A percentile compares a stretch with the other conserved stretches of the same genome.
Evolutionary conservation across 495 filamentous ascomycete genomes (phyloP).

Genomic region (Aspergillus indologenus): DNA sequence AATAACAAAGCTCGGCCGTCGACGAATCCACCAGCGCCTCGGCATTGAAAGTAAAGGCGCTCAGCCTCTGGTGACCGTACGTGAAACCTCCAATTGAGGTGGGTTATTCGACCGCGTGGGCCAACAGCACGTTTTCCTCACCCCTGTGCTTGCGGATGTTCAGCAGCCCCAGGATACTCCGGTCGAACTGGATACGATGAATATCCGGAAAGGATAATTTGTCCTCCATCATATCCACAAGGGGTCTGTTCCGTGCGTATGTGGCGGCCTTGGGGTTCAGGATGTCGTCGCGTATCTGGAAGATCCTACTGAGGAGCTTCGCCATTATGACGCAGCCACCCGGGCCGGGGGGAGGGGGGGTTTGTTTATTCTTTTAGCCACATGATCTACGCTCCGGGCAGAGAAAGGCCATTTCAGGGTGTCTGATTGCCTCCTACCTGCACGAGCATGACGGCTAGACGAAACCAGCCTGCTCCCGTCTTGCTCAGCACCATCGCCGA

Average conservation of each 20-base stretch:
- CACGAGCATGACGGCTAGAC: constrained; percentile 82
- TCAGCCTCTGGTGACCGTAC: too few species aligned
- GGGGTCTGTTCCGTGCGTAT: constrained; percentile 78
- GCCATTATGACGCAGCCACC: constrained; percentile 70
- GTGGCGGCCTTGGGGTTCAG: constrained; percentile 62
- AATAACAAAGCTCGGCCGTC: too few species aligned
- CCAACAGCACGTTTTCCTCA: too few species aligned
- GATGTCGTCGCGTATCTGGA: constrained; percentile 90
- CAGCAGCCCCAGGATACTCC: too few species aligned
- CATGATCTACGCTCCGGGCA: not conserved
- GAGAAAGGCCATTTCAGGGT: not conserved
- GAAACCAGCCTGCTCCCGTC: constrained; percentile 85
- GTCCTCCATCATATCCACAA: constrained; percentile 88
- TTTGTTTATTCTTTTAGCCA: constrained; percentile 47
- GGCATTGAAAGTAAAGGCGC: too few species aligned
- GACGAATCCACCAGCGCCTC: too few species aligned
- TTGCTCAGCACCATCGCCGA: constrained; percentile 93
- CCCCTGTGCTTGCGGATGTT: too few species aligned
- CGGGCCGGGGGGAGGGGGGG: constrained; percentile 28
- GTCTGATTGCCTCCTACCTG: constrained; percentile 46
- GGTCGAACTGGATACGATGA: constrained; percentile 60
- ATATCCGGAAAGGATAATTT: constrained; percentile 94
- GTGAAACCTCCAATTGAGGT: too few species aligned
- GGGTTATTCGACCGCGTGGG: too few species aligned
- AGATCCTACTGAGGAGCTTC: constrained; percentile 77